phyloP scores from a whole-genome alignment of 164 flowering plant species.

The Brasenia schreberi region DNA sequence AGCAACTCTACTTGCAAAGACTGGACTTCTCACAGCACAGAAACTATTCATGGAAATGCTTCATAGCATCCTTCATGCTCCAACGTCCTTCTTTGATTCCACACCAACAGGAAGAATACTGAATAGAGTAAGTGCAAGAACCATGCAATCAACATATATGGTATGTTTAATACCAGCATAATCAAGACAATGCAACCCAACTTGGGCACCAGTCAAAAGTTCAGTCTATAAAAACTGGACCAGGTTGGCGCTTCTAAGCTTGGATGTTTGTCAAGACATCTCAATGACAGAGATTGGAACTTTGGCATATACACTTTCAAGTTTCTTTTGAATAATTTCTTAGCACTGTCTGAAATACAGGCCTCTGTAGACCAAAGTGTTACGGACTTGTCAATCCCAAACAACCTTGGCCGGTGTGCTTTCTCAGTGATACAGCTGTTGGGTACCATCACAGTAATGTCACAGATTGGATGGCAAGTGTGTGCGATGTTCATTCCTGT shows the following conservation, averaged over 20 bases:
- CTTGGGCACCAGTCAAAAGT: too few relatives aligned
- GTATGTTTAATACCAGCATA: too few relatives aligned
- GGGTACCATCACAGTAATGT: slow-evolving; percentile 86
- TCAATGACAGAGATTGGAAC: neutral
- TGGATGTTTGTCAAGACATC: neutral
- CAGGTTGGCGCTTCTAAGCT: too few relatives aligned
- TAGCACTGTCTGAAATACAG: slow-evolving; percentile 20
- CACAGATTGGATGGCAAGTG: slow-evolving; percentile 94
- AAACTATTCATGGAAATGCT: slow-evolving; percentile 73
- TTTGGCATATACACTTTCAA: neutral
- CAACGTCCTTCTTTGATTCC: slow-evolving; percentile 97
- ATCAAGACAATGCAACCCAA: too few relatives aligned
- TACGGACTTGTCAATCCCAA: slow-evolving; percentile 68
- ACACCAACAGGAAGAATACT: slow-evolving; percentile 94
- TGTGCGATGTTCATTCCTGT: slow-evolving; percentile 81
- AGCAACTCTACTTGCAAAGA: slow-evolving; percentile 36
- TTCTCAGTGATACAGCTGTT: slow-evolving; percentile 74
- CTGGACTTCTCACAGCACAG: slow-evolving; percentile 63
- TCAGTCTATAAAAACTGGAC: too few relatives aligned
- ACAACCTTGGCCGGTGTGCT: slow-evolving; percentile 78
- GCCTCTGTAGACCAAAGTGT: slow-evolving; percentile 91
- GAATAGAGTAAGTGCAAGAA: slow-evolving; percentile 49
- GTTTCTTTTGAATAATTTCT: too few relatives aligned
- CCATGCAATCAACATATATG: too few relatives aligned
- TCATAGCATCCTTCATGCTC: slow-evolving; percentile 60